These are phyloP conservation scores for Euphorbia schlechtendalii DNA, from an alignment of 441 rosid species.

Conservation along the genomic window DNA sequence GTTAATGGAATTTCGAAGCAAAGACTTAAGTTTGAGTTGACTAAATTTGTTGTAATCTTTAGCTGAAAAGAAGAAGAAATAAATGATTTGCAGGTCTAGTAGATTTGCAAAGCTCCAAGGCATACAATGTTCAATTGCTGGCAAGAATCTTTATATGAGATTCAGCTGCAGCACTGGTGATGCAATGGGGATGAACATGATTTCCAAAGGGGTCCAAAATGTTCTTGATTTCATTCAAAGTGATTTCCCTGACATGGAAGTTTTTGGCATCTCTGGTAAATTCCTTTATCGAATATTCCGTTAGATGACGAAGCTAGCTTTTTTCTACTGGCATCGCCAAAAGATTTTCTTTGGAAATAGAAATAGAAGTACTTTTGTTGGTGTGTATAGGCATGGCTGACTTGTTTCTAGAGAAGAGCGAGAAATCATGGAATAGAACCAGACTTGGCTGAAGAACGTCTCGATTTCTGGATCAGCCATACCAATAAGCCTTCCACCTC, in stretches of 20 bases:
- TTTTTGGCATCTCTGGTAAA: slow-evolving; percentile 71
- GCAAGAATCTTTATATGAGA: slow-evolving; percentile 70
- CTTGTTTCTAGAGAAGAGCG: slow-evolving; percentile 86
- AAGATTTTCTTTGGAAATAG: no score
- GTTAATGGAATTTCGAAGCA: background rate
- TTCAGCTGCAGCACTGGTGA: slow-evolving; percentile 83
- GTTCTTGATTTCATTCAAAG: slow-evolving; percentile 63
- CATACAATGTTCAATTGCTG: slow-evolving; percentile 57
- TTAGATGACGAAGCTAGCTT: background rate
- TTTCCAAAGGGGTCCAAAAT: slow-evolving; percentile 91
- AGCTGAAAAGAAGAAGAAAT: no score
- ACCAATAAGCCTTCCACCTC: slow-evolving; percentile 45
- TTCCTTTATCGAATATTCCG: background rate
- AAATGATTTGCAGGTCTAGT: slow-evolving; percentile 58
- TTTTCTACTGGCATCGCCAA: background rate
- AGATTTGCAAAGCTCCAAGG: slow-evolving; percentile 73
- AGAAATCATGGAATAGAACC: slow-evolving; percentile 56
- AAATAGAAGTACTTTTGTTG: no score
- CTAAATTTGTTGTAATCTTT: background rate
- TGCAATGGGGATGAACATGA: slow-evolving; percentile 99
- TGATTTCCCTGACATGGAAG: slow-evolving; percentile 84
- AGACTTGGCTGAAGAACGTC: slow-evolving; percentile 66
- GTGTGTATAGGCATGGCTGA: slow-evolving; percentile 62
- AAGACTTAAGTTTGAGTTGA: no score
- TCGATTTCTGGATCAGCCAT: slow-evolving; percentile 67